Base-by-base conservation (phyloP, 805 yeast species). In the Pichia thaimueangensis region DNA sequence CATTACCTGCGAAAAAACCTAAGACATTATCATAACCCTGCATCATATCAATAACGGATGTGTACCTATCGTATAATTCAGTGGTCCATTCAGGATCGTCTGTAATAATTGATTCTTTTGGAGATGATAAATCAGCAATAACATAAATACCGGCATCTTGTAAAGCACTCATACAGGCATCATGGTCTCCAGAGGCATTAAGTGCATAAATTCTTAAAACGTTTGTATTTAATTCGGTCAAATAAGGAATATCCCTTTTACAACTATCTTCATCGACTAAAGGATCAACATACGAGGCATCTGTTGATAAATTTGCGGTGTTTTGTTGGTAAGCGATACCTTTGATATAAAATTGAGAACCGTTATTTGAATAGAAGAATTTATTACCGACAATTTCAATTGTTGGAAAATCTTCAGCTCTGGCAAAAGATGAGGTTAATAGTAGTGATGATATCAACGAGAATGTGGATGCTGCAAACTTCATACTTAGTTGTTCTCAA, bases 1-100 rank as follows among this genome's bases (percentile, higher is more conserved):
- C 98, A 65, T 93, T 93, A 48, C 97, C 98, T 23, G 97, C 97
- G 65, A 91, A 89, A 74, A 86, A 89, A 2, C 97, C 98, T 49
- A 91, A 71, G 16, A 86, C 76, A 65, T 91, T 91, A 37, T 81
- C 65, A 67, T 89, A 91, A 54, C 74, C 70, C 45, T 79, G 76
- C 69, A 93, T 76, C 52, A 74, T 67, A 63, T 93, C 97, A 44
- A 93, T 78, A 28, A 91, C 96, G 22, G 72, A 65, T 37, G 83
- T 80, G 69, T 91, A 91, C 61, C 97, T 76, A 45, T 77, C 67
- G 65, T 76, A 84, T 42, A 87, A 71, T 23, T 71, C 76, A 37
- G 77, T 65, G 59, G 80, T 77, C 96, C 96, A 88, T 41, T 67
- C 63, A 29, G 98, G 97, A 42, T 69, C 63, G 57, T 76, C 75